Percentiles rank a stretch among this genome's conserved stretches.
phyloP scores from a whole-genome alignment of 805 yeast genomes.

The Cyberlindnera suaveolens region DNA sequence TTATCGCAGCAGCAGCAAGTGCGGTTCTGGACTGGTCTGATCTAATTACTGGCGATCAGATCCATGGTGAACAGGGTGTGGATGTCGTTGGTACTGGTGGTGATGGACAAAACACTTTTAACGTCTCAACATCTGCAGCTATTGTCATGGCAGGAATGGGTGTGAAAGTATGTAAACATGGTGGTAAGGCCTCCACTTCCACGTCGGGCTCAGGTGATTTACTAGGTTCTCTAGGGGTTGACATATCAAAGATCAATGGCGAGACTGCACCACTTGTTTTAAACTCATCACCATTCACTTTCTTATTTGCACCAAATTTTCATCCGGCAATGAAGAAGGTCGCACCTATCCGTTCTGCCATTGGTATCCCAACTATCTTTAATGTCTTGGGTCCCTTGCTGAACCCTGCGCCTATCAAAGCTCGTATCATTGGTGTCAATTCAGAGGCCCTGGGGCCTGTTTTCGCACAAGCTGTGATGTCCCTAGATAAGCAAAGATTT shows the following conservation, averaged over 20 bases:
- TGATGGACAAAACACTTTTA: conserved; percentile 95
- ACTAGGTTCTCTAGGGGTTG: conserved; percentile 76
- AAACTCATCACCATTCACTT: conserved; percentile 42
- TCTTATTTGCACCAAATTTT: conserved; percentile 91
- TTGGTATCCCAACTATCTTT: conserved; percentile 91
- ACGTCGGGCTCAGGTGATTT: conserved; percentile 92
- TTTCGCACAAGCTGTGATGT: conserved; percentile 75
- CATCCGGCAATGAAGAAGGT: conserved; percentile 88
- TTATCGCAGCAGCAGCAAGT: conserved; percentile 78
- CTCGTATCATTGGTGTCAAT: conserved; percentile 88
- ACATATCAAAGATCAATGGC: conserved; percentile 60
- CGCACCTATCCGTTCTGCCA: conserved; percentile 64
- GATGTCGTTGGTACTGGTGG: conserved; percentile 99
- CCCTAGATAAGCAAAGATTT: conserved; percentile 42
- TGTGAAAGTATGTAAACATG: conserved; percentile 83
- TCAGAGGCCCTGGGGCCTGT: conserved; percentile 71
- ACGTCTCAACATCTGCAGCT: conserved; percentile 92
- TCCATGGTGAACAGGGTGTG: conserved; percentile 47
- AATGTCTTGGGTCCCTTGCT: conserved; percentile 90
- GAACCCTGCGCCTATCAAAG: conserved; percentile 79
- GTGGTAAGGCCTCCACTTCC: conserved; percentile 95
- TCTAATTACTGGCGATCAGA: conserved; percentile 37
- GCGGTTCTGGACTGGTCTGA: conserved; percentile 65
- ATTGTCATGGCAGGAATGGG: conserved; percentile 90
- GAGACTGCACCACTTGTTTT: conserved; percentile 55